A percentile compares a stretch with the other conserved stretches of the same genome.
Evolutionary conservation across 495 filamentous ascomycete genomes (phyloP).

Genomic region (Penicillium goetzii): DNA sequence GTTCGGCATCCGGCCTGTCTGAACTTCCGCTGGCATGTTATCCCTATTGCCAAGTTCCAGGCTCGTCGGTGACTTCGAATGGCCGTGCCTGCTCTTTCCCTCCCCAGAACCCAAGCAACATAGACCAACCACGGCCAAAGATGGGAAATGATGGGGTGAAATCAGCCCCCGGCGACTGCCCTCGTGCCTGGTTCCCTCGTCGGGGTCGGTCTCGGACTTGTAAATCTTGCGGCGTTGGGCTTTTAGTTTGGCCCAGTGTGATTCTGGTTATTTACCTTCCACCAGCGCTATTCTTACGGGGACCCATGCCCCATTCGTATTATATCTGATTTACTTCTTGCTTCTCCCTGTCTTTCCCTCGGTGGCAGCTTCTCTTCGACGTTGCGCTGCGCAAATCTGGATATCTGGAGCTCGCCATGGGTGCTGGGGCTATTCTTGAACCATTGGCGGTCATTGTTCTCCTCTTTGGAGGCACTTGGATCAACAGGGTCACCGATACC

Average conservation of each 20-base stretch:
- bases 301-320: conserved; percentile 6
- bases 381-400: background rate
- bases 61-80: background rate
- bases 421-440: conserved; percentile 55
- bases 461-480: conserved; percentile 63
- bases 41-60: background rate
- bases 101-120: background rate
- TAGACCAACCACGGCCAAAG: background rate
- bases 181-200: conserved; percentile 2
- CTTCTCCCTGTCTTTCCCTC: background rate
- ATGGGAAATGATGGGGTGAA: background rate
- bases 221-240: background rate
- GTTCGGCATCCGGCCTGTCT: background rate
- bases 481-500: conserved; percentile 48
- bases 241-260: background rate
- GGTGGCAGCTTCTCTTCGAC: background rate
- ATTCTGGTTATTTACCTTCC: background rate
- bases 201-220: background rate
- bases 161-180: conserved; percentile 5
- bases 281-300: conserved; percentile 7
- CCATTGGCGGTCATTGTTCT: conserved; percentile 58
- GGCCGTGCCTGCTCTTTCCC: conserved; percentile 1
- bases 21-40: background rate
- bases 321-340: background rate
- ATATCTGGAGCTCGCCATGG: conserved; percentile 40